phyloP scores from a whole-genome alignment of 164 flowering plant species.

The Brasenia schreberi region DNA sequence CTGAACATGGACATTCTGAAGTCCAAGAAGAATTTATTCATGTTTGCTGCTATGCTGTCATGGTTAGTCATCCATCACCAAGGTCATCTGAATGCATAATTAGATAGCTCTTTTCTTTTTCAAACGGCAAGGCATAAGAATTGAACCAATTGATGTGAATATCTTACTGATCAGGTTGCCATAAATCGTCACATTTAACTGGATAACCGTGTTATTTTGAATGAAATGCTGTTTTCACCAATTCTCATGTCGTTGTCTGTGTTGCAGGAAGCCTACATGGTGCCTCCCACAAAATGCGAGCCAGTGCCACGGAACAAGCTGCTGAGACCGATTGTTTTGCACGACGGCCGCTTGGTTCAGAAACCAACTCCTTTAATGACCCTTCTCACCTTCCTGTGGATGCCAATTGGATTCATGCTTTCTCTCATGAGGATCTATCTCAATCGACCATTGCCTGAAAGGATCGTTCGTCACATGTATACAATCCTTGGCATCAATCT shows the following conservation, averaged over 20 bases:
- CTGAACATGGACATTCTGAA: too few relatives aligned
- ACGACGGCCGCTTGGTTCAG: conserved; percentile 61
- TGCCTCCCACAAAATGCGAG: conserved; percentile 38
- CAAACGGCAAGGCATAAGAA: too few relatives aligned
- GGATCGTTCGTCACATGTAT: conserved; percentile 33
- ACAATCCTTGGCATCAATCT: conserved; percentile 47
- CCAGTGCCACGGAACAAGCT: conserved; percentile 59
- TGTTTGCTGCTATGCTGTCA: too few relatives aligned
- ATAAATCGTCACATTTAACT: too few relatives aligned
- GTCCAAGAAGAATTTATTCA: too few relatives aligned
- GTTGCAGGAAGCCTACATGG: conserved; percentile 69
- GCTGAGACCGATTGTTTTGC: conserved; percentile 48
- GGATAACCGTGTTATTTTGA: not conserved
- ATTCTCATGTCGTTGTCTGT: not conserved
- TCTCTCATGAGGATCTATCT: conserved; percentile 45
- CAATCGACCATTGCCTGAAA: conserved; percentile 52
- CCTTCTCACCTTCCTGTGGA: conserved; percentile 59
- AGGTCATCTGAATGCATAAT: too few relatives aligned
- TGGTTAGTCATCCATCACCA: too few relatives aligned
- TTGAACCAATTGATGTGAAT: too few relatives aligned
- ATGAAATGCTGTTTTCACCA: not conserved
- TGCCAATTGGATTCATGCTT: conserved; percentile 62
- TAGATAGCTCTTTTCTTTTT: too few relatives aligned
- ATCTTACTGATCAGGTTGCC: too few relatives aligned
- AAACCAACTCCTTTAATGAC: conserved; percentile 53